Base-by-base conservation (phyloP, 768 basidiomycete genomes). In the Candolleomyces aberdarensis region DNA sequence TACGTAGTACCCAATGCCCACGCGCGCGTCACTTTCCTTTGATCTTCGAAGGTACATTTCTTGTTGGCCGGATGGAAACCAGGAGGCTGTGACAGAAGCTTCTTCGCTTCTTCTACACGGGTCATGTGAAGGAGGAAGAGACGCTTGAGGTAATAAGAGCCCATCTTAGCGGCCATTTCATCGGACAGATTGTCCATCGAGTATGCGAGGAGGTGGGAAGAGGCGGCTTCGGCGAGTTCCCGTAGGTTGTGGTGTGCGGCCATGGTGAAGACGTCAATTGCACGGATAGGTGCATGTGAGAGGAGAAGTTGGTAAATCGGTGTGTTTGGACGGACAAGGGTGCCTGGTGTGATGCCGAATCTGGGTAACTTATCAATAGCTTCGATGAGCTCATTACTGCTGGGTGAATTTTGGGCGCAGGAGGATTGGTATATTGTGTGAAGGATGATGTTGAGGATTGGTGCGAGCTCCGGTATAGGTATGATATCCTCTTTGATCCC, bases 361-460 rank as follows among this genome's bases (percentile, higher is more conserved):
- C 43, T 53, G 4, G 67, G 65, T 65, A 73, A 63, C 14, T 70
- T 66, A 58, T 73, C 70, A 26, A 85, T 72, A 9, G 83, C 80
- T 5, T 69, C 65, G 44, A 74, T 65, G 47, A 87, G 71, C 15
- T 77, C 76, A 40, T 82, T 76, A 31, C 82, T 72, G 17, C 77
- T 69, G 11, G 85, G 84, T 11, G 78, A 74, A 66, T 83, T 83
- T 51, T 81, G 82, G 22, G 78, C 71, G 64, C 77, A 80, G 15
- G 83, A 73, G 49, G 79, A 69, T 58, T 76, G 71, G 64, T 87
- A 86, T 31, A 84, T 62, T 14, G 78, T 69, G 64, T 86, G 83
- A 36, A 87, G 69, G 26, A 87, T 64, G 64, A 86, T 69, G 60
- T 85, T 85, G 61, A 86, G 69, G 5, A 80, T 70, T 0, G 66